Base-by-base conservation (phyloP, 345 rosid genomes). In the Pugionium cornutum region DNA sequence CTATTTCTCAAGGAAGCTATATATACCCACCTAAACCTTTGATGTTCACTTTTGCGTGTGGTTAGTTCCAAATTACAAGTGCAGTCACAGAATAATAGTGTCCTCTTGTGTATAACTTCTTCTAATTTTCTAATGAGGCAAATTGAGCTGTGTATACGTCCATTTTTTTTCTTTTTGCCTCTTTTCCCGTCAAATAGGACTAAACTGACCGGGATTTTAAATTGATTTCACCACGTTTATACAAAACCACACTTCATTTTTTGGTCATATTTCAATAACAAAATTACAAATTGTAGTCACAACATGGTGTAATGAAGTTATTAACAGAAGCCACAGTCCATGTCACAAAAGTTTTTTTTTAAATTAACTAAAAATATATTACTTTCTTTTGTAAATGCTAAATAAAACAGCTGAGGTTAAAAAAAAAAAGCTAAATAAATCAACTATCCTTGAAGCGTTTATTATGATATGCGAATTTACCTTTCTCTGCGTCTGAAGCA, bases 401-500 rank as follows among this genome's bases (percentile, higher is more conserved):
- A n/a, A 18, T 18, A 18, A 18, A 18, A 18, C 18, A 18, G 18
- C 18, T 18, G 18, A 18, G 18, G 18, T 18, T 18, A 18, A 18
- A 18, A 18, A 18, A 18, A 18, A 18, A 18, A 18, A 18, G 18
- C 18, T 18, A 18, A 18, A 18, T 18, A 2, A 40, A 40, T 40
- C 53, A 55, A 35, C 25, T 37, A 37, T 57, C 18, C 5, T 43
- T 54, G 7, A 28, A n/a, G 34, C 50, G 58, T 58, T 65, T 57
- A 48, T 37, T 45, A 49, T 63, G 64, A 11, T 31, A 43, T 51
- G 50, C 53, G 51, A 53, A 45, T 52, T 39, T 60, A 47, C 36
- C 45, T 9, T 73, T 66, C 18, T 53, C 68, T 73, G 68, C 58
- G 48, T 53, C 73, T 61, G 67, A 73, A 73, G 77, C 68, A 73